These are phyloP conservation scores for Amanita inopinata DNA, from an alignment of 768 basidiomycete genomes.

Conservation along the genomic window DNA sequence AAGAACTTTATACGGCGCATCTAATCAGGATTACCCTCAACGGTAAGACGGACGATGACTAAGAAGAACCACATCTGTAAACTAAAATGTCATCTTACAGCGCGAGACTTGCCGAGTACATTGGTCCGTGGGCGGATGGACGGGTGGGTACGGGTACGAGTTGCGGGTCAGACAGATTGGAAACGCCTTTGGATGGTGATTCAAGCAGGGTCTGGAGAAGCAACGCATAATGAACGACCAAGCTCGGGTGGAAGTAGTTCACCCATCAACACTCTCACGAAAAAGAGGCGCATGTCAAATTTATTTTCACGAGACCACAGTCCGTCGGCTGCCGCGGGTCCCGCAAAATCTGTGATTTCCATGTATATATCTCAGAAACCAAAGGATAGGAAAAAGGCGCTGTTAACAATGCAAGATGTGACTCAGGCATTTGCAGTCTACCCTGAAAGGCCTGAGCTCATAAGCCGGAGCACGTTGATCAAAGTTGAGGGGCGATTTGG, in stretches of 20 bases:
- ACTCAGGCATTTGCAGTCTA: constrained; percentile 91
- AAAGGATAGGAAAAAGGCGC: constrained; percentile 63
- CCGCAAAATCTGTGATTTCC: constrained; percentile 33
- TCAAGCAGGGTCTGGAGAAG: constrained; percentile 31
- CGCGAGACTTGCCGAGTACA: constrained; percentile 46
- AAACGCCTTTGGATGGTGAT: constrained; percentile 84
- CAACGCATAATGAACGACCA: constrained; percentile 19
- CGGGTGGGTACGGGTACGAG: constrained; percentile 82
- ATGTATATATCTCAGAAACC: constrained; percentile 57
- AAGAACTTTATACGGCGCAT: constrained; percentile 97
- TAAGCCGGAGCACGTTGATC: constrained; percentile 81
- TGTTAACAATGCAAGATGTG: constrained; percentile 60
- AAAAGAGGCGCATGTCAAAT: constrained; percentile 56
- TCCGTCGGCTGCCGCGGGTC: constrained; percentile 17
- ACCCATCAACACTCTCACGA: constrained; percentile 15
- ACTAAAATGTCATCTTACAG: constrained; percentile 23
- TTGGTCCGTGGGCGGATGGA: constrained; percentile 71
- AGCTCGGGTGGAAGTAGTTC: constrained; percentile 15
- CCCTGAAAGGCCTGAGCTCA: constrained; percentile 89
- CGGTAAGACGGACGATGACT: no score
- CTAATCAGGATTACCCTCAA: constrained; percentile 69
- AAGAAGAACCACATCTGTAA: no score
- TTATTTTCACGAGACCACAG: constrained; percentile 48
- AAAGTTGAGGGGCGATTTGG: constrained; percentile 85
- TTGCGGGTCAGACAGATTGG: constrained; percentile 98